Evolutionary conservation across 345 rosid species (phyloP).

Genomic region (Gynandropsis gynandra): DNA sequence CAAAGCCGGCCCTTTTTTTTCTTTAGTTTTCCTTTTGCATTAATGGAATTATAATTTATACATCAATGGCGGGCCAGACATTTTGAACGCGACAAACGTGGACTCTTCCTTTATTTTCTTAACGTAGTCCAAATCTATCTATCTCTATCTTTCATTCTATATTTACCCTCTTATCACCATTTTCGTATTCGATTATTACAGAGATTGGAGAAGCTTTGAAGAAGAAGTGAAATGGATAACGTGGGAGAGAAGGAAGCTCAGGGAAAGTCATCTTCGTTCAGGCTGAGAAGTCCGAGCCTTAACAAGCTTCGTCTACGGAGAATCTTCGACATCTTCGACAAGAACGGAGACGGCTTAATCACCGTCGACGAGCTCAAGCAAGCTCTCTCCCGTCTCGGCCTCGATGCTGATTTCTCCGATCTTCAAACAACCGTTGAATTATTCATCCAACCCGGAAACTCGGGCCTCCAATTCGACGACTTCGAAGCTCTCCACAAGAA

Average conservation of each 20-base stretch:
- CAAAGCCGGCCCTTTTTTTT: conserved; percentile 3
- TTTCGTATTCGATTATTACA: conserved; percentile 11
- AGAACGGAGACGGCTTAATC: conserved; percentile 67
- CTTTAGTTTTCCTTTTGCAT: no score
- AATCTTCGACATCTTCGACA: conserved; percentile 72
- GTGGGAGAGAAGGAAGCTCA: conserved; percentile 4
- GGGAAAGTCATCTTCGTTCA: conserved; percentile 37
- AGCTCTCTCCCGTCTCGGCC: conserved; percentile 61
- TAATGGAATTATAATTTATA: conserved; percentile 7
- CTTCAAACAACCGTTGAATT: conserved; percentile 48
- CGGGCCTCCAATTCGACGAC: conserved; percentile 55
- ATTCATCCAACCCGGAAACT: conserved; percentile 43
- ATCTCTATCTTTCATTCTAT: conserved; percentile 20
- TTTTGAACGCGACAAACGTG: conserved; percentile 25
- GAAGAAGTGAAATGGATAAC: conserved; percentile 16
- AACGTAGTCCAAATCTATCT: conserved; percentile 8
- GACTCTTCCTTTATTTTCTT: conserved; percentile 7
- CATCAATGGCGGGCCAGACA: conserved; percentile 27
- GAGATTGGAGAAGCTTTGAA: background rate
- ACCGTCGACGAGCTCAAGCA: conserved; percentile 54
- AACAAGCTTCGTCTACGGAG: conserved; percentile 71
- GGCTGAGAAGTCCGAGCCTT: conserved; percentile 50
- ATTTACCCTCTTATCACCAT: conserved; percentile 15
- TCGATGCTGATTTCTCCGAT: conserved; percentile 50
- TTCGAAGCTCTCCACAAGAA: conserved; percentile 59